phyloP scores from a whole-genome alignment of 2,329 filamentous ascomycete genomes.

The Cladosporium sp. region DNA sequence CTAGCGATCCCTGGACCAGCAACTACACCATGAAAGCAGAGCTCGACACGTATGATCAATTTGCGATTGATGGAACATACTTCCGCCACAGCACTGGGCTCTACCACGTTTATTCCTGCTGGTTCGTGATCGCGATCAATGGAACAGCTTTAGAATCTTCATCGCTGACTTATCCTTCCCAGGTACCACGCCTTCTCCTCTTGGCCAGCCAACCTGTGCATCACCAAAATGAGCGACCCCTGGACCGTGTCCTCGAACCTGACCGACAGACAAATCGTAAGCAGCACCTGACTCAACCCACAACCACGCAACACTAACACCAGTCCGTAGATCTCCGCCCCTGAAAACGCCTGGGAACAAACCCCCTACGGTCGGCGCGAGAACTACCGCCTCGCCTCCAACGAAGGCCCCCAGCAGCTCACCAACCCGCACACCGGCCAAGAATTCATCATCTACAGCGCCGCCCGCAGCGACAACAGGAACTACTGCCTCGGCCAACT shows the following conservation, averaged over 20 bases:
- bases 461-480: constrained; percentile 45
- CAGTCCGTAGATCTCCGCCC: constrained; percentile 32
- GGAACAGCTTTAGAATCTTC: no score
- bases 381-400: constrained; percentile 43
- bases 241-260: constrained; percentile 43
- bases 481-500: constrained; percentile 50
- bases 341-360: constrained; percentile 46
- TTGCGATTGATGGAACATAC: constrained; percentile 50
- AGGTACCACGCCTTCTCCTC: constrained; percentile 39
- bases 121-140: constrained; percentile 13
- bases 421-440: constrained; percentile 42
- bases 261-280: constrained; percentile 39
- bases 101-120: constrained; percentile 39
- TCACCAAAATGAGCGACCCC: constrained; percentile 44
- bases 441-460: constrained; percentile 45
- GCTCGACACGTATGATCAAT: constrained; percentile 47
- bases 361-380: constrained; percentile 43
- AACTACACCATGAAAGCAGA: constrained; percentile 41
- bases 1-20: constrained; percentile 40
- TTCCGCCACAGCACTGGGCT: constrained; percentile 38
- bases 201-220: constrained; percentile 49
- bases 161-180: constrained; percentile 17
- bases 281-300: neutral
- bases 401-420: constrained; percentile 48
- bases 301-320: neutral